phyloP scores from a whole-genome alignment of 495 filamentous ascomycete species.

The Neurospora sp. region DNA sequence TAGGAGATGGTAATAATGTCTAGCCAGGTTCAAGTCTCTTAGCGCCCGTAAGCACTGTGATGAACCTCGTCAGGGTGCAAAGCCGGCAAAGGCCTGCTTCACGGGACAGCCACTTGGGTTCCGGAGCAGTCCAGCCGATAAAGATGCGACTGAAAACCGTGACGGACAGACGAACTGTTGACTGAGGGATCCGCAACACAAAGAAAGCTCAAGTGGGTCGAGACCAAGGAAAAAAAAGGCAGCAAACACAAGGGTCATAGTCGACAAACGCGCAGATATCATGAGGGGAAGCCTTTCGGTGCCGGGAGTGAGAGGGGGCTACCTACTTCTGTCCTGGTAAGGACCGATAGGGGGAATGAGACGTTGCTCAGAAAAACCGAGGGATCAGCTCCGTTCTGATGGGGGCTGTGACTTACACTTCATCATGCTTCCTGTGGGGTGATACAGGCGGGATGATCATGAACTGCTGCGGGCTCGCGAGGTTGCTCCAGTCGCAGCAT shows the following conservation, averaged over 20 bases:
- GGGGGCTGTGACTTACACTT: slow-evolving; percentile 23
- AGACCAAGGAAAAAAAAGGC: background rate
- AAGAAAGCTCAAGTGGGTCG: background rate
- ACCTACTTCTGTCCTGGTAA: background rate
- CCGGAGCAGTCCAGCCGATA: background rate
- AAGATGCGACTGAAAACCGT: background rate
- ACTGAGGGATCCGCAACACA: background rate
- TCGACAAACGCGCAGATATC: background rate
- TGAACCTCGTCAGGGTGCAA: background rate
- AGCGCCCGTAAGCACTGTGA: background rate
- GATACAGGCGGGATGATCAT: slow-evolving; percentile 11
- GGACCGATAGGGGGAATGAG: background rate
- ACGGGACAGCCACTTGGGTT: background rate
- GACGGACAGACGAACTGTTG: background rate
- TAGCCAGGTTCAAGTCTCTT: background rate
- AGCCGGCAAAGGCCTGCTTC: background rate
- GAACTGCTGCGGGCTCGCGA: slow-evolving; percentile 6
- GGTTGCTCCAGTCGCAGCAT: slow-evolving; percentile 1
- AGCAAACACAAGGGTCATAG: background rate
- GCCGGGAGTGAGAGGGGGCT: background rate
- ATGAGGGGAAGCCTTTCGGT: background rate
- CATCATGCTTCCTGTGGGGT: slow-evolving; percentile 19
- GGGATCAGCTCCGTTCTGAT: slow-evolving; percentile 2
- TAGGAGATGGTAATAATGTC: background rate
- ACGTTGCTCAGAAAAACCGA: background rate